Evolutionary conservation across 1,284 basidiomycete genomes (phyloP), one percentile per base, ranked within the genome.

Genomic region (Leccinum colubrinum): DNA sequence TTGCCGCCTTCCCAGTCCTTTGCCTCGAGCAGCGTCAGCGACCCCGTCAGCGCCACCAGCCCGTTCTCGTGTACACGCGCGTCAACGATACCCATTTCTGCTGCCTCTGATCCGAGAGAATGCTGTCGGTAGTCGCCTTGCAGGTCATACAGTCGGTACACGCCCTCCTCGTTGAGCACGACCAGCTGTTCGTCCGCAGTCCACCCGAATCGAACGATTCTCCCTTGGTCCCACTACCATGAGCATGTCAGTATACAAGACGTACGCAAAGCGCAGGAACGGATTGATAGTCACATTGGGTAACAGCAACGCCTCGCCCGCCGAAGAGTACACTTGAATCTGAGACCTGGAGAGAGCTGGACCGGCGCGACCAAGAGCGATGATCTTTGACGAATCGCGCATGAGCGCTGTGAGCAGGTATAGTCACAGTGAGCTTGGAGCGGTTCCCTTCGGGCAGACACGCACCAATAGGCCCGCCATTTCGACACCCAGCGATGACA

Each of bases 121-220:
- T 90, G 84, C 67, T 97, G 94, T 58, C 85, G 81, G 73, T 97
- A 97, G 67, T 91, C 88, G 50, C 91, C 85, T 73, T 93, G 87
- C 54, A 98, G 81, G 74, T 96, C 90, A 73, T 98, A 98, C 17
- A 98, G 72, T 48, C 97, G 84, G 73, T 97, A 98, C 8, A 86
- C 82, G 15, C 97, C 97, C 69, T 98, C 95, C 74, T 97, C 95
- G 67, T 95, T 94, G 33, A 99, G 78, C 6, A 97, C 86, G 1
- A 91, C 87, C 39, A 98, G 83, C 57, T 87, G 83, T 69, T 97
- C 93, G 67, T 91, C 86, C 14, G 77, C 73, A 0, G 92, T 93
- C 89, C 93, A 95, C 30, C 93, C 94, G 67, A 95, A 88, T 27
- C 86, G 84, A 58, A 95, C 77, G 59, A 95, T 90, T 70, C 83